Base-by-base conservation (phyloP, 805 yeast species). In the Metschnikowia gelsemii region DNA sequence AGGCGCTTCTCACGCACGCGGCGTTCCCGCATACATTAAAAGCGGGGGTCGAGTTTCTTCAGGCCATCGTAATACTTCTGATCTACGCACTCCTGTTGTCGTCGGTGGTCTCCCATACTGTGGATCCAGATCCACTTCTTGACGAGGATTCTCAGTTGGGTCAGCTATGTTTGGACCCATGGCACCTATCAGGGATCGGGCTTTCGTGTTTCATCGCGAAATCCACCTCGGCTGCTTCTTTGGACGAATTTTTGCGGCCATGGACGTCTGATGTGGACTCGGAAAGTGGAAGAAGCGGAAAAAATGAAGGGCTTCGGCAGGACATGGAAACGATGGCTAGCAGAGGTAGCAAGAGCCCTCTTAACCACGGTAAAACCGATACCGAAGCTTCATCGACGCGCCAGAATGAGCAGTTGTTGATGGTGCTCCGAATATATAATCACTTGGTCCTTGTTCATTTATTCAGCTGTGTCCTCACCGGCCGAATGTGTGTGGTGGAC, bases 131-230 rank as follows among this genome's bases (percentile, higher is more conserved):
- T 8, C 42, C 48, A 8, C 33, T 38, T 5, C 20, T 42, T 3
- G 54, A 49, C 3, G 45, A 46, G 18, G 55, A 49, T 22, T 8
- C 36, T 18, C 48, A 46, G 16, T 31, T 57, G 3, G 74, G 70
- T 2, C 66, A 68, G 24, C 56, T 80, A 37, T 66, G 70, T 24
- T 62, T 85, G 14, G 95, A 86, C 56, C 80, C 83, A 1, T 85
- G 91, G 91, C 69, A 72, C 41, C 58, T 84, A 21, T 79, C 87
- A 3, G 80, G 83, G 4, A 47, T 80, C 8, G 93, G 86, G 0
- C 68, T 86, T 13, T 77, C 80, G 45, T 78, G 80, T 34, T 82
- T 80, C 52, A 59, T 80, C 18, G 71, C 83, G 3, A 70, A 74
- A 38, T 75, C 80, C 36, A 63, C 68, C 2, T 61, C 28, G 8